These are phyloP conservation scores for Exophiala sp. DNA, from an alignment of 2,329 filamentous ascomycete genomes.

Conservation along the genomic window DNA sequence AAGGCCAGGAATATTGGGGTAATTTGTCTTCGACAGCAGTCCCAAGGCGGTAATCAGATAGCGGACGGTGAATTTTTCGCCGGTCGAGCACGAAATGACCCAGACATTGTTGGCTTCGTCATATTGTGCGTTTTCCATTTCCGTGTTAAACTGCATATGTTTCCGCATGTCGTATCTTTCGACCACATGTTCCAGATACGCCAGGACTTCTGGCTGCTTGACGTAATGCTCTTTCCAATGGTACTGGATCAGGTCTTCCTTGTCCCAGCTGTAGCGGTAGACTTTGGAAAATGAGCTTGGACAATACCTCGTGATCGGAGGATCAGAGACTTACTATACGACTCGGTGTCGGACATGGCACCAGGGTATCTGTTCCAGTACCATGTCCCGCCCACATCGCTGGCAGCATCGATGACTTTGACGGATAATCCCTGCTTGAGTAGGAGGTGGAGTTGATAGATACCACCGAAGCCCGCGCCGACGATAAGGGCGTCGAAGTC, in stretches of 20 bases:
- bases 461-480: too few species aligned
- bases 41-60: conserved; percentile 41
- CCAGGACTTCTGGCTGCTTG: conserved; percentile 37
- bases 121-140: conserved; percentile 42
- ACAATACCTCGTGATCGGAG: too few species aligned
- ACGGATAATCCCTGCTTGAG: conserved; percentile 48
- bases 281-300: background rate
- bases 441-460: conserved; percentile 28
- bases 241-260: conserved; percentile 17
- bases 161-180: conserved; percentile 44
- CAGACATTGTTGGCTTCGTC: conserved; percentile 38
- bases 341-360: too few species aligned
- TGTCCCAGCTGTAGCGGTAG: conserved; percentile 11
- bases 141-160: conserved; percentile 44
- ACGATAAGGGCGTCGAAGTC: too few species aligned
- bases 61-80: conserved; percentile 33
- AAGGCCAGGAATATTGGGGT: conserved; percentile 37
- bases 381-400: conserved; percentile 40
- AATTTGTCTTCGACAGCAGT: conserved; percentile 37
- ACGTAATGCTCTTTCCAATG: conserved; percentile 23
- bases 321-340: too few species aligned
- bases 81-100: conserved; percentile 42
- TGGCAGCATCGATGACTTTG: conserved; percentile 52
- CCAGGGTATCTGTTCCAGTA: conserved; percentile 30
- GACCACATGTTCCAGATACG: conserved; percentile 49